Evolutionary conservation across 2,329 filamentous ascomycete genomes (phyloP).

Genomic region (Aureobasidium sp.): DNA sequence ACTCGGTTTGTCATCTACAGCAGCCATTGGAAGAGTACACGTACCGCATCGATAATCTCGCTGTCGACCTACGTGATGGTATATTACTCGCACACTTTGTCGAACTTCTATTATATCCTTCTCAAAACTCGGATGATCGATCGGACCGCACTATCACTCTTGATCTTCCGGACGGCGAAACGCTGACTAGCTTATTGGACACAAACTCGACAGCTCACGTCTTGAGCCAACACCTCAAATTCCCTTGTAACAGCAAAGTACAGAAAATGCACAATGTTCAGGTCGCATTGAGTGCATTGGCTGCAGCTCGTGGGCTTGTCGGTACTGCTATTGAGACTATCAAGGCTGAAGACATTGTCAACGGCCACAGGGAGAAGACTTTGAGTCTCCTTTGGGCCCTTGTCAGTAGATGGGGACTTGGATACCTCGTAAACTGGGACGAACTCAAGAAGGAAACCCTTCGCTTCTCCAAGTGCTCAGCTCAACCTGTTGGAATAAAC

Average conservation of each 20-base stretch:
- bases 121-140: slow-evolving; percentile 26
- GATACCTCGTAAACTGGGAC: slow-evolving; percentile 60
- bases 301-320: slow-evolving; percentile 36
- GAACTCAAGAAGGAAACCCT: slow-evolving; percentile 55
- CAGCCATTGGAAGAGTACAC: slow-evolving; percentile 64
- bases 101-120: slow-evolving; percentile 61
- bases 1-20: slow-evolving; percentile 61
- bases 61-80: slow-evolving; percentile 68
- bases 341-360: slow-evolving; percentile 64
- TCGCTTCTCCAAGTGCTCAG: slow-evolving; percentile 8
- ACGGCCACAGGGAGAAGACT: slow-evolving; percentile 71
- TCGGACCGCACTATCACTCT: slow-evolving; percentile 48
- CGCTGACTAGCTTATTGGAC: slow-evolving; percentile 40
- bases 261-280: slow-evolving; percentile 68
- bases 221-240: slow-evolving; percentile 64
- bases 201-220: slow-evolving; percentile 43
- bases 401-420: slow-evolving; percentile 62
- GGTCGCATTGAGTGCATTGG: slow-evolving; percentile 60
- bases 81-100: slow-evolving; percentile 65
- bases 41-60: slow-evolving; percentile 66
- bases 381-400: slow-evolving; percentile 67
- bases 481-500: not conserved
- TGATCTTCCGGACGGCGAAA: slow-evolving; percentile 49
- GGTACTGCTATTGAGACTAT: slow-evolving; percentile 50
- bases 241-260: slow-evolving; percentile 59